Percentiles rank a stretch among this genome's conserved stretches.
phyloP scores from a whole-genome alignment of 2,329 filamentous ascomycete genomes.

The Ophiostoma triangulosporum region DNA sequence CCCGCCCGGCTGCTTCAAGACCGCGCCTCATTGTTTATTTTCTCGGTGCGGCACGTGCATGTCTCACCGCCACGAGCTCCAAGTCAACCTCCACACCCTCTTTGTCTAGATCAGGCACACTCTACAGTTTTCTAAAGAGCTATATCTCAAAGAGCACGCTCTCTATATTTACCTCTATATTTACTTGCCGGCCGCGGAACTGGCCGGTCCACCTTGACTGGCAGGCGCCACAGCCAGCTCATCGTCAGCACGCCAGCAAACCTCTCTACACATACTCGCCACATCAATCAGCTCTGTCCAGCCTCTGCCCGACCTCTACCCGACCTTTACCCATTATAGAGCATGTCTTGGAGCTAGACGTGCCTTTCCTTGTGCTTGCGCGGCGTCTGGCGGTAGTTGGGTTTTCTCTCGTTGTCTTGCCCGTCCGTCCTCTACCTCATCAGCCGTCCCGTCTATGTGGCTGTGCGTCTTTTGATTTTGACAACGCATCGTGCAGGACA shows the following conservation, averaged over 20 bases:
- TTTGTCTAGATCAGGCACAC: not conserved
- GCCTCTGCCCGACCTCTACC: not conserved
- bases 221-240: not conserved
- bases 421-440: too few relatives aligned
- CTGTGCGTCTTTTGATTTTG: slow-evolving; percentile 5
- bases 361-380: too few relatives aligned
- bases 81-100: not conserved
- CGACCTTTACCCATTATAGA: too few relatives aligned
- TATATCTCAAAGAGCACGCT: too few relatives aligned
- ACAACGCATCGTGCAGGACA: slow-evolving; percentile 15
- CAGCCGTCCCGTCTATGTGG: not conserved
- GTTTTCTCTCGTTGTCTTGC: not conserved
- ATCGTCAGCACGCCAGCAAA: not conserved
- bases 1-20: not conserved
- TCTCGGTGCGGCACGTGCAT: slow-evolving; percentile 4
- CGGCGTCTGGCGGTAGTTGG: too few relatives aligned
- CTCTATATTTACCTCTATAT: not conserved
- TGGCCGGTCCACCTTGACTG: slow-evolving; percentile 1
- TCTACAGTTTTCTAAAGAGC: too few relatives aligned
- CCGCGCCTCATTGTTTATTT: not conserved
- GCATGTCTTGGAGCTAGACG: too few relatives aligned
- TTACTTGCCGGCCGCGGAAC: not conserved
- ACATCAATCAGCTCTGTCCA: not conserved
- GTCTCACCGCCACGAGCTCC: slow-evolving; percentile 8
- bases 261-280: not conserved